Evolutionary conservation across 2,329 filamentous ascomycete species (phyloP), one percentile per base, ranked within the genome.

Genomic region (Penicillium sp.): DNA sequence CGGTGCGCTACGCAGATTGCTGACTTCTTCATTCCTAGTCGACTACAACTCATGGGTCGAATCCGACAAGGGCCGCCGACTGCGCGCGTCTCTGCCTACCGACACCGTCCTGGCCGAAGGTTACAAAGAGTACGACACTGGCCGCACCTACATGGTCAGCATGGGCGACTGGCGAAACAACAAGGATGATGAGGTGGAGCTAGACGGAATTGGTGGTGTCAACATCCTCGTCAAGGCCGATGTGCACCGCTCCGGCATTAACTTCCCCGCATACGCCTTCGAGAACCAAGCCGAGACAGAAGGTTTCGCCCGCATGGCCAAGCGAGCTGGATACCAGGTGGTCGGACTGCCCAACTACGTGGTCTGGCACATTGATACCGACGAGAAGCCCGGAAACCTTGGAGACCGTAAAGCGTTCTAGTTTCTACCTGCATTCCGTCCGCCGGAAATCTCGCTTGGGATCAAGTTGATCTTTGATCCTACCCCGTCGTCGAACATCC

Each of bases 21-120:
- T 72, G 63, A 74, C 57, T 19, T 53, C 11, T 40, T 38, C 21
- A 21, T 9, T 23, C 34, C 36, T 60, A 94, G 91, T 97, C 72
- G 94, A 99, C 74, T 99, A 99, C 80, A 99, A 99, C 77, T 97
- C 94, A 1, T 99, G 94, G 94, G 85, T 96, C 67, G 94, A 99
- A 78, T 93, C 93, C 10, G 88, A 92, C 50, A 89, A 93, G 75
- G 92, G 84, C 47, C 84, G 88, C 58, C 89, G 87, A 69, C 82
- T 97, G 53, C 82, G 88, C n/a, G 79, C 83, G 6, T 85, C 79
- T 52, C 81, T 97, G 21, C 83, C 89, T 64, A 92, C 91, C 71
- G 87, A 97, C 68, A 81, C 90, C 23, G 82, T 99, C 57, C 82
- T 99, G 31, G 94, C 91, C 25, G 94, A 99, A 82, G 94, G 93